Base-by-base conservation (phyloP, 805 yeast species). In the Saccharomycopsis sp. region DNA sequence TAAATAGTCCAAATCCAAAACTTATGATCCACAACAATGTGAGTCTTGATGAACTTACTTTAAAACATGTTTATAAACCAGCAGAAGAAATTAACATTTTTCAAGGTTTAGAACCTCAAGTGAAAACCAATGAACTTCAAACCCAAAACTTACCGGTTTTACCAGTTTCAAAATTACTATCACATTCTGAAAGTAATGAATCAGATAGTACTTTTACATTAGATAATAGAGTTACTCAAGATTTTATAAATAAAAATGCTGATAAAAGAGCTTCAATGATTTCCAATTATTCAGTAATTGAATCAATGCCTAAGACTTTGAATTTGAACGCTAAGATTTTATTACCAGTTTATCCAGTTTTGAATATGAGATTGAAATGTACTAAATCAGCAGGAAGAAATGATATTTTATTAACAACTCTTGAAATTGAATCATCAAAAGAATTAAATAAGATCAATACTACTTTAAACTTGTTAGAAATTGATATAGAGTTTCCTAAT, bases 301-400 rank as follows among this genome's bases (percentile, higher is more conserved):
- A 32, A 12, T n/a, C 34, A 13, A 33, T 39, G 14, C 42, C 43
- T 4, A 28, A 31, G 12, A 39, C 41, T 2, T 32, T 41, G 20
- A 41, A 38, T 20, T 42, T 45, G 36, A 35, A 40, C 23, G 49
- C 49, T 10, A 34, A 39, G 21, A 46, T 46, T 13, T 41, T 46
- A 15, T 39, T 48, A 18, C 51, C 51, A 9, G 51, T 48, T 19
- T 48, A 46, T 31, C 49, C 51, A 0, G 64, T 66, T 1, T 49
- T 67, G 31, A 59, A 62, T 8, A 56, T 67, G 32, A 57, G 55
- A 44, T 50, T 67, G 15, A 61, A 63, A 37, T 63, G 68, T 20
- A 66, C 70, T 3, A 65, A 63, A 47, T 66, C 70, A 4, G 70
- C 70, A 5, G 70, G 71, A 3, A 55, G 69, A 43, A 61, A 63